A percentile compares a stretch with the other conserved stretches of the same genome.
Conservation (phyloP, 805 yeast genomes). For the Grigorovia humatica region DNA sequence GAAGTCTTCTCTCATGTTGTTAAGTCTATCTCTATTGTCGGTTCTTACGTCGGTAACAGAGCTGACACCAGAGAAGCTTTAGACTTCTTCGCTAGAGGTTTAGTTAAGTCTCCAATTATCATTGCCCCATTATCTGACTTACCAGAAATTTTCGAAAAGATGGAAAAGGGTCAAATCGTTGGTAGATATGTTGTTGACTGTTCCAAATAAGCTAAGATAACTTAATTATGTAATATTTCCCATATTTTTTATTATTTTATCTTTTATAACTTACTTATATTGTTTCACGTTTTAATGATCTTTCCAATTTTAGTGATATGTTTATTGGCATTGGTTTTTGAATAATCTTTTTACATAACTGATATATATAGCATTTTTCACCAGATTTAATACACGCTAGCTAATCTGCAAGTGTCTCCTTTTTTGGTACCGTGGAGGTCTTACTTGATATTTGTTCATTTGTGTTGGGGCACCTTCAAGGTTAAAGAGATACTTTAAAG, state of each 20-base stretch:
- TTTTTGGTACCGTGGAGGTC: not conserved
- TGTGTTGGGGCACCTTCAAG: not conserved
- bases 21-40: slow-evolving; percentile 37
- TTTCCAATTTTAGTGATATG: not conserved
- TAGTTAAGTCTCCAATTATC: slow-evolving; percentile 63
- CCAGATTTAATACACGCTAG: too few relatives aligned
- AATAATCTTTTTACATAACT: not conserved
- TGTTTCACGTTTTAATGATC: not conserved
- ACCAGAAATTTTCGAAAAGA: slow-evolving; percentile 57
- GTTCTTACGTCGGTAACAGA: slow-evolving; percentile 44
- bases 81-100: slow-evolving; percentile 63
- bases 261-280: not conserved
- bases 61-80: slow-evolving; percentile 54
- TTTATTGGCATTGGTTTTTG: not conserved
- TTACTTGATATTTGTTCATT: too few relatives aligned
- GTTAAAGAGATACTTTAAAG: not conserved
- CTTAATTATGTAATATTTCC: slow-evolving; percentile 1
- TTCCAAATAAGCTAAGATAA: slow-evolving; percentile 34
- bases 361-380: not conserved
- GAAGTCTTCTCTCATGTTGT: slow-evolving; percentile 41
- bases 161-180: slow-evolving; percentile 75
- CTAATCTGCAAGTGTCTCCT: not conserved
- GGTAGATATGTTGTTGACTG: slow-evolving; percentile 87
- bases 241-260: slow-evolving; percentile 4
- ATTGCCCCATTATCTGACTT: slow-evolving; percentile 66